Evolutionary conservation across 371 early-diverging fungal species (phyloP).

Genomic region (Mucor racemosus): DNA sequence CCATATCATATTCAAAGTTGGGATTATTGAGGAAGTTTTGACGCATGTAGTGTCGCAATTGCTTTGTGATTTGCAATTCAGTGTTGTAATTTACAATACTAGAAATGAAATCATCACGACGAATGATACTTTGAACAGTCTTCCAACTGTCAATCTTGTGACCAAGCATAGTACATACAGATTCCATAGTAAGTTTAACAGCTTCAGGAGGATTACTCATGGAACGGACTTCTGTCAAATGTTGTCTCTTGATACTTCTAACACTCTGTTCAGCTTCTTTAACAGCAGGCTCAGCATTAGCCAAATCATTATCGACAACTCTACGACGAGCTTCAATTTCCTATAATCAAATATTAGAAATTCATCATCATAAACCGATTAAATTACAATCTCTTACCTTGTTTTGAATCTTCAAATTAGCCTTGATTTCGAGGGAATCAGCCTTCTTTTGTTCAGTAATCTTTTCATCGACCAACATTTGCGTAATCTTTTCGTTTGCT

Average conservation of each 20-base stretch:
- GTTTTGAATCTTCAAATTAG: constrained; percentile 79
- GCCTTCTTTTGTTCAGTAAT: constrained; percentile 93
- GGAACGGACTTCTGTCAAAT: constrained; percentile 96
- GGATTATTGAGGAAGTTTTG: constrained; percentile 81
- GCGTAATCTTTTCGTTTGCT: constrained; percentile 95
- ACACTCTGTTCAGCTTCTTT: constrained; percentile 94
- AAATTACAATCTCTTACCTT: constrained; percentile 30
- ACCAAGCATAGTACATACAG: constrained; percentile 95
- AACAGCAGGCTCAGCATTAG: constrained; percentile 98
- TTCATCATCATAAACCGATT: background rate
- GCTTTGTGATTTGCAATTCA: constrained; percentile 73
- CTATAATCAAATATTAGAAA: constrained; percentile 13
- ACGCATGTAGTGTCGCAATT: constrained; percentile 70
- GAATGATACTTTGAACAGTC: constrained; percentile 87
- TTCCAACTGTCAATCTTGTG: constrained; percentile 87
- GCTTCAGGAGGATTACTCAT: constrained; percentile 98
- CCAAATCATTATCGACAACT: constrained; percentile 89
- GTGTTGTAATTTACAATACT: constrained; percentile 96
- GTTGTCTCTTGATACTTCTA: constrained; percentile 93
- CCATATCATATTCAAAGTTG: constrained; percentile 90
- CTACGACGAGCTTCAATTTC: constrained; percentile 82
- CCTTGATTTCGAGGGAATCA: constrained; percentile 81
- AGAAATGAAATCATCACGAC: constrained; percentile 97
- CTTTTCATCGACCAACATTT: constrained; percentile 96
- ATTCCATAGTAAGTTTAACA: constrained; percentile 97